These are phyloP conservation scores for Fusarium sp. DNA, from an alignment of 2,329 filamentous ascomycete species.

Conservation along the genomic window DNA sequence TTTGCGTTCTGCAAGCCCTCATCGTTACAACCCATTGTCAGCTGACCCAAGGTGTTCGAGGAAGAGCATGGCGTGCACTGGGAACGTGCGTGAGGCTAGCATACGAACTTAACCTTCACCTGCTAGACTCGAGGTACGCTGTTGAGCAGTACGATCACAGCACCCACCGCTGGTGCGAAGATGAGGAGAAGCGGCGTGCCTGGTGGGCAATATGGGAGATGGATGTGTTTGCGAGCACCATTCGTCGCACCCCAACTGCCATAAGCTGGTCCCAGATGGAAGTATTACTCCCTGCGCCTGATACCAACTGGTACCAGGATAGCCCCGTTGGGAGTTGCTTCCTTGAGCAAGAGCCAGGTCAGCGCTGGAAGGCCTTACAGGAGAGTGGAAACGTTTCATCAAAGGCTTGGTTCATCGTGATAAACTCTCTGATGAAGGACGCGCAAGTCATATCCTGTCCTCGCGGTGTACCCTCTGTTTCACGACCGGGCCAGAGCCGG, in stretches of 20 bases:
- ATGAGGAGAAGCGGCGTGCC: not conserved
- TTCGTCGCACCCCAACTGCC: not conserved
- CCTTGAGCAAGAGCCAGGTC: not conserved
- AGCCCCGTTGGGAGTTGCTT: not conserved
- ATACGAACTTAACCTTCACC: not conserved
- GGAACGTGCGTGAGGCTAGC: not conserved
- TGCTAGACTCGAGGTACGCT: not conserved
- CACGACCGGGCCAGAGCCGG: not conserved
- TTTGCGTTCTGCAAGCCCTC: not conserved
- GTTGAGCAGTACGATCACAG: not conserved
- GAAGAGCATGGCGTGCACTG: not conserved
- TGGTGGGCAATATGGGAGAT: not conserved
- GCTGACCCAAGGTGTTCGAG: not conserved
- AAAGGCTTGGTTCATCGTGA: not conserved
- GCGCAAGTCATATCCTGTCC: not conserved
- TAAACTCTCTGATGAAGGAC: not conserved
- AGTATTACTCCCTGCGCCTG: fast-evolving
- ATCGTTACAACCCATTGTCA: not conserved
- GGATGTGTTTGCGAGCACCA: not conserved
- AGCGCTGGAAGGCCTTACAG: not conserved
- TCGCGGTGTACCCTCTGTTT: not conserved
- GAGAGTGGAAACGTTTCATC: fast-evolving
- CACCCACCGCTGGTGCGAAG: not conserved
- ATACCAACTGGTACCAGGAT: not conserved
- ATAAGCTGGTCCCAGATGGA: not conserved